phyloP scores from a whole-genome alignment of 257 asterid genomes.

The Mentha longifolia region DNA sequence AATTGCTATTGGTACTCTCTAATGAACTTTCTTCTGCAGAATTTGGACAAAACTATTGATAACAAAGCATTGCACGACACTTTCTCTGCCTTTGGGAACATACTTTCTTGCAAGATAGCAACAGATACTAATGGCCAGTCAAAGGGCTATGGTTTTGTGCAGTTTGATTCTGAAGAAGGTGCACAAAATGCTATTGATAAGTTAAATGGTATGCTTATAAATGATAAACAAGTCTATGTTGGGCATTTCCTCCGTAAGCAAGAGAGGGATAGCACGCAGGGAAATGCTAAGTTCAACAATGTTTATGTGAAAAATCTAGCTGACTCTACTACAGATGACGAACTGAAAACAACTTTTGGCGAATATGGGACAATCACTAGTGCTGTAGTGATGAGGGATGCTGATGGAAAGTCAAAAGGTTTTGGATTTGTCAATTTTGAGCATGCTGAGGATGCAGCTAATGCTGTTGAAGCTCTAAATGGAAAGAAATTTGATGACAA shows the following conservation, averaged over 20 bases:
- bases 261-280: slow-evolving; percentile 53
- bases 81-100: slow-evolving; percentile 65
- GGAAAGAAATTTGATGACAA: slow-evolving; percentile 64
- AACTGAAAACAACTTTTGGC: slow-evolving; percentile 55
- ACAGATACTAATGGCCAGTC: slow-evolving; percentile 67
- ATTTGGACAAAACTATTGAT: slow-evolving; percentile 62
- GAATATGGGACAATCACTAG: slow-evolving; percentile 68
- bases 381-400: slow-evolving; percentile 72
- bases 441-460: slow-evolving; percentile 69
- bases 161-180: slow-evolving; percentile 55
- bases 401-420: slow-evolving; percentile 70
- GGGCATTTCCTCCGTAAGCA: slow-evolving; percentile 73
- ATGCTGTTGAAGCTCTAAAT: slow-evolving; percentile 70
- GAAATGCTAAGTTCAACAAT: slow-evolving; percentile 55
- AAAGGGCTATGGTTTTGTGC: slow-evolving; percentile 74
- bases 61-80: slow-evolving; percentile 71
- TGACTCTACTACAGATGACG: slow-evolving; percentile 66
- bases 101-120: slow-evolving; percentile 75
- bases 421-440: slow-evolving; percentile 78
- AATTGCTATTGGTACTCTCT: neutral
- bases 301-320: slow-evolving; percentile 66
- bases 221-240: slow-evolving; percentile 73
- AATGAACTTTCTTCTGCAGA: slow-evolving; percentile 33
- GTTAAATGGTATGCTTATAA: slow-evolving; percentile 70
- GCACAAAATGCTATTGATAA: slow-evolving; percentile 68